phyloP scores from a whole-genome alignment of 1,284 basidiomycete genomes.

The Ganoderma lucidum region DNA sequence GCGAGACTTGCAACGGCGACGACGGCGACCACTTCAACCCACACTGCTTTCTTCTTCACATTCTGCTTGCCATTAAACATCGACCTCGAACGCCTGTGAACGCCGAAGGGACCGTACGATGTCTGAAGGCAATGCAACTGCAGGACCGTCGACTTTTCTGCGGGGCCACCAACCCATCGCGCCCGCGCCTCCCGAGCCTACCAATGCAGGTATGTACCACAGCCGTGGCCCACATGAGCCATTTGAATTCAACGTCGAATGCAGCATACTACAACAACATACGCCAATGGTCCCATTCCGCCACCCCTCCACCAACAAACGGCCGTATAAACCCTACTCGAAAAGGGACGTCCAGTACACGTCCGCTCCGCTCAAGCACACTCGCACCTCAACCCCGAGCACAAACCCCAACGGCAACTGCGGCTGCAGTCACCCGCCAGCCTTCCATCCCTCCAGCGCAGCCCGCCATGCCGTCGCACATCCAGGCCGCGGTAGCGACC shows the following conservation, averaged over 20 bases:
- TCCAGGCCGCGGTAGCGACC: slow-evolving; percentile 15
- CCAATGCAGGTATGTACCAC: slow-evolving; percentile 33
- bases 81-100: not conserved
- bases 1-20: slow-evolving; percentile 17
- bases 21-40: slow-evolving; percentile 14
- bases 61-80: not conserved
- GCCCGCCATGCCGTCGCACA: slow-evolving; percentile 13
- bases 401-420: slow-evolving; percentile 36
- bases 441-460: slow-evolving; percentile 25
- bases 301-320: slow-evolving; percentile 57
- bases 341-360: slow-evolving; percentile 39
- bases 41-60: slow-evolving; percentile 5
- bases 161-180: slow-evolving; percentile 32
- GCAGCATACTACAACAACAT: slow-evolving; percentile 72
- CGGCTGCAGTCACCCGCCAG: slow-evolving; percentile 26
- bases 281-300: slow-evolving; percentile 63
- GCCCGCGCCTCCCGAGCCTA: slow-evolving; percentile 29
- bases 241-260: slow-evolving; percentile 4
- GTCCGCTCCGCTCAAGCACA: slow-evolving; percentile 47
- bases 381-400: slow-evolving; percentile 41
- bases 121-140: slow-evolving; percentile 29
- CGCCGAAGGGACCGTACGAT: slow-evolving; percentile 1
- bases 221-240: not conserved
- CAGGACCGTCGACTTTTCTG: slow-evolving; percentile 32
- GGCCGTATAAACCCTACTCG: slow-evolving; percentile 41